These are phyloP conservation scores for Chlorella sp. DNA, from an alignment of 139 green algal genomes.

Conservation along the genomic window DNA sequence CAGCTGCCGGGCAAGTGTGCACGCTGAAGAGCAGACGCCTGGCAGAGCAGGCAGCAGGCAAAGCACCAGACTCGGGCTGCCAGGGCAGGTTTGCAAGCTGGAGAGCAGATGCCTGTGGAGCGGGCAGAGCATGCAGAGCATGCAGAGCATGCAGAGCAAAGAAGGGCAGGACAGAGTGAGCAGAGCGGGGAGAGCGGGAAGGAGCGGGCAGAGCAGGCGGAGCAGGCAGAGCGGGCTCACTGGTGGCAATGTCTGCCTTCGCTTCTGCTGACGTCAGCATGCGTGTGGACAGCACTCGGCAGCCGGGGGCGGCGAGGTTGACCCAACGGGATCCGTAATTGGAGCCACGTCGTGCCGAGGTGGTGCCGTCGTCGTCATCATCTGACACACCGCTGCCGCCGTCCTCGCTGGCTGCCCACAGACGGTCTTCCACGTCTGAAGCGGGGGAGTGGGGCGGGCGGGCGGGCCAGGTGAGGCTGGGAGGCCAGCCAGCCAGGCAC, in stretches of 20 bases:
- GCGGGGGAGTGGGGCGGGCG: neutral
- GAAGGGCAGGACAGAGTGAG: neutral
- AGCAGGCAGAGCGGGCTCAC: neutral
- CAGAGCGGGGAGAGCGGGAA: neutral
- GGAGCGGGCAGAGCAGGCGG: neutral
- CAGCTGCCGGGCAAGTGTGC: too few relatives aligned
- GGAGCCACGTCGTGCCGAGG: neutral
- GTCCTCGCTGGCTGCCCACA: neutral
- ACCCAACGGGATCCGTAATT: neutral
- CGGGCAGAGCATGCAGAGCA: too few relatives aligned
- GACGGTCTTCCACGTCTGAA: neutral
- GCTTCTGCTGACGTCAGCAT: neutral
- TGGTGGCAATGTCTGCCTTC: too few relatives aligned
- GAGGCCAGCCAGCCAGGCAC: neutral
- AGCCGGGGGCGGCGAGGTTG: neutral
- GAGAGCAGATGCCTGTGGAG: too few relatives aligned
- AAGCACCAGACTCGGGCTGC: too few relatives aligned
- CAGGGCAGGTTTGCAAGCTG: too few relatives aligned
- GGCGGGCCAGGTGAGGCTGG: neutral
- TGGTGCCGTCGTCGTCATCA: neutral
- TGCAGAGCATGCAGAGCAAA: too few relatives aligned
- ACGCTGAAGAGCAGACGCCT: too few relatives aligned
- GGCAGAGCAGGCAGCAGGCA: too few relatives aligned
- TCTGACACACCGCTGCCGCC: too few relatives aligned
- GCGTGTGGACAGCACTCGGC: neutral